Conservation (phyloP, 2,329 filamentous ascomycete species). For the Trichoderma semiorbis region DNA sequence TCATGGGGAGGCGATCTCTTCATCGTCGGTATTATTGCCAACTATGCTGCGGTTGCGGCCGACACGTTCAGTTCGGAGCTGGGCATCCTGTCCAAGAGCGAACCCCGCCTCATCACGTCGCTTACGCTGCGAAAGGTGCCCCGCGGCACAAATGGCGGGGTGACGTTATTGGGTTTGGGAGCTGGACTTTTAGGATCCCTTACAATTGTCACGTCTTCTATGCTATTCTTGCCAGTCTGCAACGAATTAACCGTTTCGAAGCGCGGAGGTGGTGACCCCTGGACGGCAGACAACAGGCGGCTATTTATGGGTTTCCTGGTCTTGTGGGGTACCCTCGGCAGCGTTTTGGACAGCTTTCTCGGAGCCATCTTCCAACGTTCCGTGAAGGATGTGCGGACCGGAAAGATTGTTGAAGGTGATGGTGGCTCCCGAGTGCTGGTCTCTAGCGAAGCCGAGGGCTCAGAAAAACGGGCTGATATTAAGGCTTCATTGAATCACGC, state of each 20-base stretch:
- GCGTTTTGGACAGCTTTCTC: slow-evolving; percentile 80
- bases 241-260: slow-evolving; percentile 35
- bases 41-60: slow-evolving; percentile 87
- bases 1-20: slow-evolving; percentile 61
- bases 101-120: slow-evolving; percentile 83
- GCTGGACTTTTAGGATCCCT: slow-evolving; percentile 73
- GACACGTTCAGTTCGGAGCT: slow-evolving; percentile 96
- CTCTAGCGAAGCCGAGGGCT: slow-evolving; percentile 30
- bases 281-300: slow-evolving; percentile 46
- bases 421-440: slow-evolving; percentile 63
- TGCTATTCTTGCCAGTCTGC: slow-evolving; percentile 69
- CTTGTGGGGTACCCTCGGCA: slow-evolving; percentile 72
- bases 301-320: slow-evolving; percentile 57
- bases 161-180: slow-evolving; percentile 69
- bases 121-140: slow-evolving; percentile 73
- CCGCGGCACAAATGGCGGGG: slow-evolving; percentile 88
- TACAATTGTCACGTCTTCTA: slow-evolving; percentile 63
- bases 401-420: slow-evolving; percentile 84
- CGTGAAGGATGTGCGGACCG: slow-evolving; percentile 76
- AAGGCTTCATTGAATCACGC: slow-evolving; percentile 42
- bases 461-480: slow-evolving; percentile 34
- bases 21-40: slow-evolving; percentile 65
- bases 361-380: slow-evolving; percentile 83
- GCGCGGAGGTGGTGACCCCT: slow-evolving; percentile 45
- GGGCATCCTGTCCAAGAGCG: slow-evolving; percentile 74